A percentile compares a stretch with the other conserved stretches of the same genome.
Evolutionary conservation across 768 basidiomycete genomes (phyloP).

Genomic region (Pleurotus salmoneostramineus): DNA sequence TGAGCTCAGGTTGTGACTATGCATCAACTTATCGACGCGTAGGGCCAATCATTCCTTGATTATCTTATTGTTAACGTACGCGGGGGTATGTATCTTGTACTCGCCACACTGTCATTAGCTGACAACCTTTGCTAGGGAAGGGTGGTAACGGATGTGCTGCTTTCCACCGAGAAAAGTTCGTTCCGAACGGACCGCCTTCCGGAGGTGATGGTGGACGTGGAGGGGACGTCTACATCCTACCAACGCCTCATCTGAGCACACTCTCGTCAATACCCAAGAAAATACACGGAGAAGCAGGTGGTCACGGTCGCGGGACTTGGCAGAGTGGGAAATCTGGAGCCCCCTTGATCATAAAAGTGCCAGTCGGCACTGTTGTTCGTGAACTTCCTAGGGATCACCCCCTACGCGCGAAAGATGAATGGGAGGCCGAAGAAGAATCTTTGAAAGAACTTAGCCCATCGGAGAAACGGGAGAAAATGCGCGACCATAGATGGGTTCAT

Average conservation of each 20-base stretch:
- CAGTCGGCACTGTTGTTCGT: conserved; percentile 85
- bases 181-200: conserved; percentile 82
- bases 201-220: conserved; percentile 92
- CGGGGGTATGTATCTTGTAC: conserved; percentile 46
- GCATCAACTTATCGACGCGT: conserved; percentile 4
- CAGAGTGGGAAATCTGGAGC: conserved; percentile 74
- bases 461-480: conserved; percentile 54
- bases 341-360: conserved; percentile 77
- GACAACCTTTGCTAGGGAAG: conserved; percentile 43
- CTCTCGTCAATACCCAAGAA: conserved; percentile 70
- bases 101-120: background rate
- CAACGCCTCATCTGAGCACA: conserved; percentile 73
- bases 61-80: conserved; percentile 75
- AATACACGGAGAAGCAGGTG: conserved; percentile 63
- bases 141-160: conserved; percentile 93
- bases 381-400: conserved; percentile 69
- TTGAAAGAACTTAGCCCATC: conserved; percentile 41
- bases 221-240: conserved; percentile 81
- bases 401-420: conserved; percentile 59
- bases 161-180: conserved; percentile 88
- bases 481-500: conserved; percentile 73
- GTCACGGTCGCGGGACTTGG: conserved; percentile 81
- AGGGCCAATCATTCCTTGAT: conserved; percentile 83
- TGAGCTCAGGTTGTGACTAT: background rate
- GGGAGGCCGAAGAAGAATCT: conserved; percentile 69